phyloP scores from a whole-genome alignment of 192 early-diverging fungal species.

The Coemansia sp. region DNA sequence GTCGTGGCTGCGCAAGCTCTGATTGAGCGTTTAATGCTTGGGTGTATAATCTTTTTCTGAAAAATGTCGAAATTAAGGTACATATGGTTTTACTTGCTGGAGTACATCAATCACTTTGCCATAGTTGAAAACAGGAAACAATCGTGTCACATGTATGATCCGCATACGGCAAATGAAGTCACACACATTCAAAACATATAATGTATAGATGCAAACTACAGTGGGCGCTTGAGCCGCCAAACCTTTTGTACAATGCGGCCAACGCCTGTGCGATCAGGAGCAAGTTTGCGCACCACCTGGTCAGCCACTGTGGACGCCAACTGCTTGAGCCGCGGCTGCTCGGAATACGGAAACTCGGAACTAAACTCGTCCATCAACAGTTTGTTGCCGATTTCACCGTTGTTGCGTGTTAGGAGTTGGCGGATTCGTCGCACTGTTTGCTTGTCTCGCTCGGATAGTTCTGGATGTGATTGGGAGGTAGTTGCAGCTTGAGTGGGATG shows the following conservation, averaged over 20 bases:
- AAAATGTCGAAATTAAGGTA: slow-evolving; percentile 40
- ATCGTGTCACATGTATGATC: slow-evolving; percentile 1
- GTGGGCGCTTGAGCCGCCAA: slow-evolving; percentile 27
- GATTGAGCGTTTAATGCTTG: slow-evolving; percentile 21
- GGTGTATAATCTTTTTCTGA: not conserved
- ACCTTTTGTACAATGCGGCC: slow-evolving; percentile 49
- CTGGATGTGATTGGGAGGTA: not conserved
- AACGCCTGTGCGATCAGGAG: slow-evolving; percentile 25
- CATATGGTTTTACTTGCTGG: slow-evolving; percentile 8
- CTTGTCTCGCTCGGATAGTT: slow-evolving; percentile 10
- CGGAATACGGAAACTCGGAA: slow-evolving; percentile 10
- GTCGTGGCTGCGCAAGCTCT: slow-evolving; percentile 72
- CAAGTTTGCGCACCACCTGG: slow-evolving; percentile 16
- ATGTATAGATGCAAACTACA: no score
- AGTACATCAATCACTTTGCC: not conserved
- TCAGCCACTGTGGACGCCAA: slow-evolving; percentile 33
- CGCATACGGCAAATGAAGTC: not conserved
- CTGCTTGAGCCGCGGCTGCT: slow-evolving; percentile 26
- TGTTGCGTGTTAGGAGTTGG: slow-evolving; percentile 11
- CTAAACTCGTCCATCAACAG: slow-evolving; percentile 26
- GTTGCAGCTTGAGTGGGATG: not conserved
- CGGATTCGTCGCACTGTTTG: slow-evolving; percentile 21
- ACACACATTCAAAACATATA: no score
- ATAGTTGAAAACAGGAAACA: not conserved
- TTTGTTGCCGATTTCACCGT: slow-evolving; percentile 33